phyloP scores from a whole-genome alignment of 768 basidiomycete genomes.

The Coprinopsis cinerea region DNA sequence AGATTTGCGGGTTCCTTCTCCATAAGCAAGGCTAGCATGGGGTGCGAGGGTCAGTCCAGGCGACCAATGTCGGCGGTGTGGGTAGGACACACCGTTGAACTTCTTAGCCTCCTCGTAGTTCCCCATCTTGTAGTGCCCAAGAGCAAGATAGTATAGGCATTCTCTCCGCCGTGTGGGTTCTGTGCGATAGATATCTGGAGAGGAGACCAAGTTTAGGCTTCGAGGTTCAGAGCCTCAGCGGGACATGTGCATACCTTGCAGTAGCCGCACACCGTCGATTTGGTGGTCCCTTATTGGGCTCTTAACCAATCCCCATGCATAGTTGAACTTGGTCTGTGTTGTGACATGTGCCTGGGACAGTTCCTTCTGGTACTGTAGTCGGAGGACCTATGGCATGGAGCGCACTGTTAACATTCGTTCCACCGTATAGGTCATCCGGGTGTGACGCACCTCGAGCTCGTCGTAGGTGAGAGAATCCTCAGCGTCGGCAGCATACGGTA shows the following conservation, averaged over 20 bases:
- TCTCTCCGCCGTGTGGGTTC: conserved; percentile 87
- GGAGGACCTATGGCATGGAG: conserved; percentile 62
- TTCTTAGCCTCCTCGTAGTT: conserved; percentile 89
- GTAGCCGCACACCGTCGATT: conserved; percentile 82
- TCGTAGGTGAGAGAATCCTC: conserved; percentile 84
- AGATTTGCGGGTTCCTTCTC: conserved; percentile 92
- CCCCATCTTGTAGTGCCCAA: conserved; percentile 95
- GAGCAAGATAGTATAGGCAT: conserved; percentile 92
- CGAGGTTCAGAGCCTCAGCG: conserved; percentile 6
- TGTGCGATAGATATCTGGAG: conserved; percentile 81
- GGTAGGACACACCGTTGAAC: conserved; percentile 77
- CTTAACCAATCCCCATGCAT: conserved; percentile 95
- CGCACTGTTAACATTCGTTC: neutral
- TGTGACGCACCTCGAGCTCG: conserved; percentile 68
- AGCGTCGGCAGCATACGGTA: conserved; percentile 95
- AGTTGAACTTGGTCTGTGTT: conserved; percentile 96
- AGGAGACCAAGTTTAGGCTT: neutral
- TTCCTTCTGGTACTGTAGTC: conserved; percentile 87
- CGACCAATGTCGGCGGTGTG: neutral
- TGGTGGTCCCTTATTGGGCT: conserved; percentile 80
- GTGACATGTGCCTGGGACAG: conserved; percentile 77
- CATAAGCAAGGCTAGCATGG: conserved; percentile 62
- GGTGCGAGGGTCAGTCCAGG: neutral
- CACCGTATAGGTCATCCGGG: neutral
- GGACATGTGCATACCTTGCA: conserved; percentile 60